Evolutionary conservation across 495 filamentous ascomycete species (phyloP), one percentile per base, ranked within the genome.

Genomic region (Penicillium subrubescens): DNA sequence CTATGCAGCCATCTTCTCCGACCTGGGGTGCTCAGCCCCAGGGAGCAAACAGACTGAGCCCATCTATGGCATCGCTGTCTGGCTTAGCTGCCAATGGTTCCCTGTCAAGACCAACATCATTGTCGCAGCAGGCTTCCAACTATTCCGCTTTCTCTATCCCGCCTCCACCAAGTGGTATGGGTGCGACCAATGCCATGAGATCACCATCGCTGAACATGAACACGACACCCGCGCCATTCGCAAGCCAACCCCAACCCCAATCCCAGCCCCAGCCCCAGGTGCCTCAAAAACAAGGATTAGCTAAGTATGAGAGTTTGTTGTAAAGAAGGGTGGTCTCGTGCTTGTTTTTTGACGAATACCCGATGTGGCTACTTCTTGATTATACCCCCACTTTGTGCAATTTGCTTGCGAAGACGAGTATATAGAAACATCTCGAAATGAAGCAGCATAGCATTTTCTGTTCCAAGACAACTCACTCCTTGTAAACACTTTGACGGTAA

Each of bases 301-400:
- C 92, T 74, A 90, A 89, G 69, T 96, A 92, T 68, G 89, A 92
- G 69, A 95, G 92, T 74, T 78, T 96, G 67, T 71, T 96, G 61
- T 96, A 54, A 73, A 8, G 37, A 8, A n/a, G 25, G 14, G 23
- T 34, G 5, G 34, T 39, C 44, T 19, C 10, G 10, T 56, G n/a
- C 2, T 52, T 51, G 17, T 50, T 27, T 44, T 27, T 59, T 35
- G 35, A 23, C 25, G 37, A 53, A 58, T 50, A 60, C 43, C 60
- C 59, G 21, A 8, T 37, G 61, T 63, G 19, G 37, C 52, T 57
- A 15, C 53, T 27, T 64, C 54, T 29, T 58, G 52, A 58, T 57
- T 53, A 63, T 70, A 64, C 27, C 65, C 65, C 57, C 39, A 25
- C 12, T n/a, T 53, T 37, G 33, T 51, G 50, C 29, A n/a, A 27